Base-by-base conservation (phyloP, 2,329 filamentous ascomycete genomes). In the Chrysosporium keratinophilum region DNA sequence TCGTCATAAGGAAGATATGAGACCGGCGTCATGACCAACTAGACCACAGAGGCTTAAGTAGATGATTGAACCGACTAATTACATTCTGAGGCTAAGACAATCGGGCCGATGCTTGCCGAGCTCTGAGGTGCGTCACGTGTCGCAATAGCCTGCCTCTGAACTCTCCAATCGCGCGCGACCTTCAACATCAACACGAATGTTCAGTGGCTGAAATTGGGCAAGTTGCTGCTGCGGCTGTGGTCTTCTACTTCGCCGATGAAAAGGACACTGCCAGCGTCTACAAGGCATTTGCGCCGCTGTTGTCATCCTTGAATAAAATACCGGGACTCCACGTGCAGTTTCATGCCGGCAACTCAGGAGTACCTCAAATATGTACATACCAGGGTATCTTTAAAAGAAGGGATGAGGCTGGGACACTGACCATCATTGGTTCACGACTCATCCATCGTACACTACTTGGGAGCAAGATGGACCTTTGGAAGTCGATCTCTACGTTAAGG, bases 11-110 rank as follows among this genome's bases (percentile, higher is more conserved):
- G n/a, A 37, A 39, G 43, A 52, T 57, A 57, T 57, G 55, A 57
- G 55, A 57, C 55, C 53, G 52, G 49, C 55, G 55, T 57, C 50
- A 57, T 57, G 50, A 57, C 55, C 55, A 57, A 57, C 55, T 57
- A 57, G 50, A 57, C 55, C 55, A 57, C 50, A 53, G 55, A 57
- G 51, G 55, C 55, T 57, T 20, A n/a, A 41, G 34, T 51, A 20
- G 10, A 6, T 46, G 23, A 28, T 4, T 28, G 23, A 7, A 28
- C 23, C 23, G 23, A 7, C 7, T 7, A 28, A 28, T 3, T 28
- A 7, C 7, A 4, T 28, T 28, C 3, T 28, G 23, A 28, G 23
- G 3, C 23, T 28, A 28, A 28, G 7, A 7, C 23, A 4, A 28
- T 28, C 23, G 23, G 23, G 23, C 23, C 23, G 23, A 28, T 4